Evolutionary conservation across 108 stramenopile species (phyloP).

Genomic region (Cylindrotheca closterium): DNA sequence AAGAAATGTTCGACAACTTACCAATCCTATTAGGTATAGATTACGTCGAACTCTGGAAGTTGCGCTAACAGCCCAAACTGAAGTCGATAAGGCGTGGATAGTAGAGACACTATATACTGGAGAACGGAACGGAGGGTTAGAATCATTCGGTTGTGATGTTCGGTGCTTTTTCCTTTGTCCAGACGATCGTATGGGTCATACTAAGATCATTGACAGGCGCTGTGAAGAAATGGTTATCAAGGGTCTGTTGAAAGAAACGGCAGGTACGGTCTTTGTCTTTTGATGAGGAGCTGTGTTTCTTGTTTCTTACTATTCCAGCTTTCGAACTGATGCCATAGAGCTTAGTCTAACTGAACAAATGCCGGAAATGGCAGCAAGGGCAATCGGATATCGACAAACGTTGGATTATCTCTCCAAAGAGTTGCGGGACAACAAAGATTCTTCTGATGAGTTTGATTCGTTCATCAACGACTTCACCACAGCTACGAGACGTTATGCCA

Average conservation of each 20-base stretch:
- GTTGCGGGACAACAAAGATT: constrained; percentile 25
- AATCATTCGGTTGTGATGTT: constrained; percentile 79
- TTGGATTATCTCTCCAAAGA: constrained; percentile 80
- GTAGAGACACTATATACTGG: constrained; percentile 71
- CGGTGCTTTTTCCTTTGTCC: constrained; percentile 96
- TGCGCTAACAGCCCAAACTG: constrained; percentile 55
- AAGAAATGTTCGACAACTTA: too few species aligned
- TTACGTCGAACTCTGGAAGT: constrained; percentile 88
- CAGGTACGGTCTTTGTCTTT: constrained; percentile 8
- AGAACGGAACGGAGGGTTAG: constrained; percentile 59
- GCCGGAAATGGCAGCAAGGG: constrained; percentile 77
- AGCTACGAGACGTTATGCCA: constrained; percentile 90
- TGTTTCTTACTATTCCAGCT: background rate
- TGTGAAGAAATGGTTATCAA: constrained; percentile 89
- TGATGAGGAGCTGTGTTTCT: background rate
- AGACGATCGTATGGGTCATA: constrained; percentile 85
- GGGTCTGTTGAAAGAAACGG: constrained; percentile 86
- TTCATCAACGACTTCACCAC: constrained; percentile 83
- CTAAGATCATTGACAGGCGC: constrained; percentile 78
- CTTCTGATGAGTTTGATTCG: constrained; percentile 56
- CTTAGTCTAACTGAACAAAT: constrained; percentile 64
- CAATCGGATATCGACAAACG: constrained; percentile 96
- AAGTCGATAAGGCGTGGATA: constrained; percentile 11
- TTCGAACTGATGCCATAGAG: too few species aligned
- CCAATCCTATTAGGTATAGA: constrained; percentile 31